Conservation (phyloP, 2,329 filamentous ascomycete genomes). For the Pseudogymnoascus sp. region DNA sequence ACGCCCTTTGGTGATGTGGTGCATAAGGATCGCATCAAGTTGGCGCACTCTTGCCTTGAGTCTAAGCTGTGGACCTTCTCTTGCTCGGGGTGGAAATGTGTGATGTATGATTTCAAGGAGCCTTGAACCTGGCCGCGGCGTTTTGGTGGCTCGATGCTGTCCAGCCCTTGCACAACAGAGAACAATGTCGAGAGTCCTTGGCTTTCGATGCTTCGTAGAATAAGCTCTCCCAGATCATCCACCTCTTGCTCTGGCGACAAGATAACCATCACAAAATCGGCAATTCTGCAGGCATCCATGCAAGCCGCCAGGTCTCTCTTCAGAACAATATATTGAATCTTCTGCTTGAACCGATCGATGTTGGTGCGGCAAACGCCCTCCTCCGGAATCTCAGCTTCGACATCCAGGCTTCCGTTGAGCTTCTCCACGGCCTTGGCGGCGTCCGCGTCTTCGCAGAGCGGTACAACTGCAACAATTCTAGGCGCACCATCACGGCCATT, state of each 20-base stretch:
- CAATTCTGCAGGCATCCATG: constrained; percentile 76
- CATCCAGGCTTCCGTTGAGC: constrained; percentile 72
- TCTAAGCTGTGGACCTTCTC: constrained; percentile 88
- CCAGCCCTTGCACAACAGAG: constrained; percentile 71
- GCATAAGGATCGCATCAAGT: constrained; percentile 83
- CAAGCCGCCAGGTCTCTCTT: constrained; percentile 66
- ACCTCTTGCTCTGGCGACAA: constrained; percentile 77
- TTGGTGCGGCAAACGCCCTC: constrained; percentile 54
- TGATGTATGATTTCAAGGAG: constrained; percentile 86
- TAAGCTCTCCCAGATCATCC: constrained; percentile 73
- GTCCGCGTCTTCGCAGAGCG: constrained; percentile 68
- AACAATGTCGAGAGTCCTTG: constrained; percentile 93
- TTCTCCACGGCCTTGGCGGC: constrained; percentile 56
- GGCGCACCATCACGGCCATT: constrained; percentile 79
- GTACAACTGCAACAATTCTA: constrained; percentile 78
- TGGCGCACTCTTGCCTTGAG: constrained; percentile 81
- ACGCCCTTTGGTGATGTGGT: constrained; percentile 88
- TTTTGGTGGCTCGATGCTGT: constrained; percentile 71
- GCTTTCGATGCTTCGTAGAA: constrained; percentile 79
- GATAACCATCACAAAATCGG: constrained; percentile 85
- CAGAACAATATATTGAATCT: constrained; percentile 73
- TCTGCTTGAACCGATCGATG: constrained; percentile 91
- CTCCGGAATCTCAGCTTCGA: constrained; percentile 55
- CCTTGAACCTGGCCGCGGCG: constrained; percentile 65
- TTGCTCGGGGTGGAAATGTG: constrained; percentile 85